Conservation (phyloP, 805 yeast species). For the Candida loeiensis region DNA sequence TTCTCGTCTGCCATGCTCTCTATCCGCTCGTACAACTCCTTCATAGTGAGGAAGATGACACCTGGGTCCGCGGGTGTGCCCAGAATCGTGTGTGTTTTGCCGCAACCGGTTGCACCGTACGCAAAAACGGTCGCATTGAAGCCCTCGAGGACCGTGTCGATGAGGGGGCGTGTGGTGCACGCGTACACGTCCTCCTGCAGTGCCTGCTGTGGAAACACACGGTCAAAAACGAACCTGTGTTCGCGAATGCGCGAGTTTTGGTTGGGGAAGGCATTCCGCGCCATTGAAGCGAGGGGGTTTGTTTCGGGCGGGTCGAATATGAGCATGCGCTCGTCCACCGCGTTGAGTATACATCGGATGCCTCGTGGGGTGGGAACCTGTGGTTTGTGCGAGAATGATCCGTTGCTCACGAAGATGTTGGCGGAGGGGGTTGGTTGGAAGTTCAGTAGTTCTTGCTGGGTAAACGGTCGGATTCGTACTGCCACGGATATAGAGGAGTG, state of each 20-base stretch:
- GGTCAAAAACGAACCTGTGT: slow-evolving; percentile 79
- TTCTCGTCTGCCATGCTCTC: slow-evolving; percentile 53
- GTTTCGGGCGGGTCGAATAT: slow-evolving; percentile 81
- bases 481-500: slow-evolving; percentile 72
- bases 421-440: slow-evolving; percentile 41
- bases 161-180: slow-evolving; percentile 64
- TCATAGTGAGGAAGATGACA: slow-evolving; percentile 71
- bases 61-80: slow-evolving; percentile 77
- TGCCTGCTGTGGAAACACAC: slow-evolving; percentile 63
- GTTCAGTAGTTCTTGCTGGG: slow-evolving; percentile 49
- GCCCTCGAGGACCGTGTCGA: slow-evolving; percentile 77
- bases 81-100: slow-evolving; percentile 89
- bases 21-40: slow-evolving; percentile 65
- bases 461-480: slow-evolving; percentile 83
- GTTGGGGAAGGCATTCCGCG: slow-evolving; percentile 40
- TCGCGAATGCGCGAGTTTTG: slow-evolving; percentile 55
- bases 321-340: slow-evolving; percentile 81
- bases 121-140: slow-evolving; percentile 91
- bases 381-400: slow-evolving; percentile 35
- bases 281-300: slow-evolving; percentile 56
- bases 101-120: slow-evolving; percentile 97
- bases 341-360: slow-evolving; percentile 66
- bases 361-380: slow-evolving; percentile 40
- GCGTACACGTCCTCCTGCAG: slow-evolving; percentile 66
- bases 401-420: slow-evolving; percentile 50